These are phyloP conservation scores for Hygrocybe coccinea DNA, from an alignment of 768 basidiomycete species.

Conservation along the genomic window DNA sequence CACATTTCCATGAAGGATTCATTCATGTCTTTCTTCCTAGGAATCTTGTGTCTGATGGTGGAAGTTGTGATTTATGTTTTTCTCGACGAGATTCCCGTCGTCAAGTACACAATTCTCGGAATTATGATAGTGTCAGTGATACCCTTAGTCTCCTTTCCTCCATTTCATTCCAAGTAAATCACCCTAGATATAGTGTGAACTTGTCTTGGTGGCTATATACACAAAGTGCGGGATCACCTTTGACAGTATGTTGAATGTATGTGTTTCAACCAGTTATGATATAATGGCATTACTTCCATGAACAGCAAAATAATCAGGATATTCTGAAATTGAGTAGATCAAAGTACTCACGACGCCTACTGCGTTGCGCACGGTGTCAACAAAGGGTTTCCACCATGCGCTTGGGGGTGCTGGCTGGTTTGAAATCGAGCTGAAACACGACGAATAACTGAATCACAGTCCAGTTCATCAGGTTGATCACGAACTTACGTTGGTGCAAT, in stretches of 20 bases:
- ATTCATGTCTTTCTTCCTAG: not conserved
- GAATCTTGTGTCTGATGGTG: not conserved
- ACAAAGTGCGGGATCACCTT: too few relatives aligned
- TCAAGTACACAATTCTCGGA: not conserved
- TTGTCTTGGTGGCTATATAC: not conserved
- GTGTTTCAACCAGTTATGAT: too few relatives aligned
- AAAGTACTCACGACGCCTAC: too few relatives aligned
- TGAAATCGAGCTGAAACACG: not conserved
- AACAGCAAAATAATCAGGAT: too few relatives aligned
- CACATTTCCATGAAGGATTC: not conserved
- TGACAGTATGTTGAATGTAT: too few relatives aligned
- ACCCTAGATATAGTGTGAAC: too few relatives aligned
- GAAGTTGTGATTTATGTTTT: not conserved
- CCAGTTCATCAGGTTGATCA: not conserved
- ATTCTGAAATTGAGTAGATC: too few relatives aligned
- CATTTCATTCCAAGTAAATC: too few relatives aligned
- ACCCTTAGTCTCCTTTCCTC: not conserved
- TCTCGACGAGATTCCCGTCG: not conserved
- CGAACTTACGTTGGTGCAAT: not conserved
- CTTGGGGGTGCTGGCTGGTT: too few relatives aligned
- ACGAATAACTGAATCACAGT: not conserved
- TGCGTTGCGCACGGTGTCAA: too few relatives aligned
- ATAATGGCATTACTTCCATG: too few relatives aligned
- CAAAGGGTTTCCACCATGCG: too few relatives aligned
- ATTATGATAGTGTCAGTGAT: not conserved